Conservation (phyloP, 1,284 basidiomycete genomes). For the Ustilago cynodontis region DNA sequence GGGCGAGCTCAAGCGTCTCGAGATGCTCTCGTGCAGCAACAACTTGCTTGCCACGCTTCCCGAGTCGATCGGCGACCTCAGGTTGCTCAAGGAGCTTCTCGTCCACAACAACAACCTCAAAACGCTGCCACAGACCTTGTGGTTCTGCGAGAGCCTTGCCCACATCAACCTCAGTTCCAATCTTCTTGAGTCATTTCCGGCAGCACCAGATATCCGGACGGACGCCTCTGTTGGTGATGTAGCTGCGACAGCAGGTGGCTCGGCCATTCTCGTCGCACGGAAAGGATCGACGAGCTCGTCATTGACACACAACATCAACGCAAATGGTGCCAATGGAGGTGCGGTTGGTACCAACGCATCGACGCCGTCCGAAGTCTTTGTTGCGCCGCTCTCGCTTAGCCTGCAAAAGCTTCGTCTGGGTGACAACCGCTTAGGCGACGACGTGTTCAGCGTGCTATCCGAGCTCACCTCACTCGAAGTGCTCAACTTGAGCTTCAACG, state of each 20-base stretch:
- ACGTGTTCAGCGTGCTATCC: slow-evolving; percentile 82
- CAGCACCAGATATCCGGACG: slow-evolving; percentile 71
- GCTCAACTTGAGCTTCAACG: slow-evolving; percentile 95
- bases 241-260: slow-evolving; percentile 12
- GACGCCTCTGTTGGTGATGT: slow-evolving; percentile 12
- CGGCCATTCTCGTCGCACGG: slow-evolving; percentile 41
- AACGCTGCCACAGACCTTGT: slow-evolving; percentile 81
- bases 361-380: slow-evolving; percentile 41
- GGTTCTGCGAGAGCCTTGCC: slow-evolving; percentile 83
- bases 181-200: slow-evolving; percentile 80
- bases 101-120: slow-evolving; percentile 92
- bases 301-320: slow-evolving; percentile 35
- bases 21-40: slow-evolving; percentile 85
- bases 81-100: slow-evolving; percentile 82
- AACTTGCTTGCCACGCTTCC: slow-evolving; percentile 87
- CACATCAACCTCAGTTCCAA: slow-evolving; percentile 92
- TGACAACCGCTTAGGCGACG: slow-evolving; percentile 89
- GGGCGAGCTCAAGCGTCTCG: slow-evolving; percentile 79
- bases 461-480: slow-evolving; percentile 75
- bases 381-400: slow-evolving; percentile 79
- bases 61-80: slow-evolving; percentile 80
- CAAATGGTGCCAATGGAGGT: slow-evolving; percentile 17
- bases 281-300: slow-evolving; percentile 65
- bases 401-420: slow-evolving; percentile 85
- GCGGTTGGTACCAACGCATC: slow-evolving; percentile 13